Evolutionary conservation across 352 stramenopile species (phyloP).

Genomic region (Phytophthora parvispora): DNA sequence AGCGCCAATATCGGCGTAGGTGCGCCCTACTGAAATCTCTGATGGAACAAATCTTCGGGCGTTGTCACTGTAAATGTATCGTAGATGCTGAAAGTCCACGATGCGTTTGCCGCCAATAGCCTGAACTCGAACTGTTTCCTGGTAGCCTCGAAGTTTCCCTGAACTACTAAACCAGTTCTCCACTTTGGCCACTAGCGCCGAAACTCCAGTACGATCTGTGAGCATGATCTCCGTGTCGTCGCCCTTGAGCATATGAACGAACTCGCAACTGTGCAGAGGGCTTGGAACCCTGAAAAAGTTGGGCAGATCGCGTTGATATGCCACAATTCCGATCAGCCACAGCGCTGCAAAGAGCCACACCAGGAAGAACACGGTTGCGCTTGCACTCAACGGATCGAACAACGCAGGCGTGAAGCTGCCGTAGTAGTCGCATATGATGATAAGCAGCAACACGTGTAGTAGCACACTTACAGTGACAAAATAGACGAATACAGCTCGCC

Average conservation of each 20-base stretch:
- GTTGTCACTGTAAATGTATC: slow-evolving; percentile 50
- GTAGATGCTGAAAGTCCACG: slow-evolving; percentile 56
- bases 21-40: slow-evolving; percentile 30
- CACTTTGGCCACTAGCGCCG: slow-evolving; percentile 35
- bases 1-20: slow-evolving; percentile 30
- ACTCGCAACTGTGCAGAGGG: slow-evolving; percentile 37
- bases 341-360: slow-evolving; percentile 37
- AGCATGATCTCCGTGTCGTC: slow-evolving; percentile 46
- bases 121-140: slow-evolving; percentile 42
- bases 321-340: slow-evolving; percentile 40
- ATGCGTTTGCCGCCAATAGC: slow-evolving; percentile 21
- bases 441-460: slow-evolving; percentile 37
- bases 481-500: slow-evolving; percentile 31
- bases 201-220: slow-evolving; percentile 34
- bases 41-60: slow-evolving; percentile 35
- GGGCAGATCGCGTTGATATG: slow-evolving; percentile 21
- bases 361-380: slow-evolving; percentile 43
- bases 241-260: slow-evolving; percentile 43
- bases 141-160: slow-evolving; percentile 27
- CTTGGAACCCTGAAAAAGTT: slow-evolving; percentile 48
- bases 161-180: slow-evolving; percentile 30
- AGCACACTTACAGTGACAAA: slow-evolving; percentile 26
- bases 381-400: slow-evolving; percentile 34
- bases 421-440: slow-evolving; percentile 53
- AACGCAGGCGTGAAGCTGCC: slow-evolving; percentile 33